Conservation (phyloP, 805 yeast species). For the Saturnispora sekii region DNA sequence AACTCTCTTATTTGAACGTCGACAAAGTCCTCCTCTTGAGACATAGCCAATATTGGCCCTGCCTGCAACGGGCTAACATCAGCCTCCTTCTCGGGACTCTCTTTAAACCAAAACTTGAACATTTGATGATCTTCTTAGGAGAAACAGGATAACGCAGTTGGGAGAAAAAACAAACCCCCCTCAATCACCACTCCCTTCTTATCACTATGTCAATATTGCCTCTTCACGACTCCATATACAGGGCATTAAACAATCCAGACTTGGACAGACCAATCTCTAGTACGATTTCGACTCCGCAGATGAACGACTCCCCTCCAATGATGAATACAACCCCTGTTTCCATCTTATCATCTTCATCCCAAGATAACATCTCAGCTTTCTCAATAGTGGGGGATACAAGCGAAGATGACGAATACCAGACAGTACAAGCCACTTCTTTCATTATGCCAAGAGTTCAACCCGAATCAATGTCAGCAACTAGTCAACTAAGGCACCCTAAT, state of each 20-base stretch:
- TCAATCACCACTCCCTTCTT: slow-evolving; percentile 2
- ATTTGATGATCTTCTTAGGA: neutral
- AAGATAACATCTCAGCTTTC: slow-evolving; percentile 5
- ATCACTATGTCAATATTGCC: slow-evolving; percentile 7
- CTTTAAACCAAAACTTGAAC: slow-evolving; percentile 5
- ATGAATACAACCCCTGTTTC: slow-evolving; percentile 4
- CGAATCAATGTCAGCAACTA: slow-evolving; percentile 5
- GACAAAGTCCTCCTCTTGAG: slow-evolving; percentile 33
- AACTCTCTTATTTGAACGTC: slow-evolving; percentile 37
- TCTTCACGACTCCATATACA: slow-evolving; percentile 7
- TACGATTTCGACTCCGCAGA: neutral
- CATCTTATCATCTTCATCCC: slow-evolving; percentile 6
- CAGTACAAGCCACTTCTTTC: slow-evolving; percentile 12
- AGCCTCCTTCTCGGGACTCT: neutral
- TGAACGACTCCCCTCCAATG: neutral
- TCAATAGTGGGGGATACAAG: neutral
- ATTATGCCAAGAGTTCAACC: slow-evolving; percentile 29
- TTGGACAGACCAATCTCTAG: slow-evolving; percentile 5
- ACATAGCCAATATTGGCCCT: slow-evolving; percentile 8
- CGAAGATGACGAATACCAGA: neutral
- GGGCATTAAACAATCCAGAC: slow-evolving; percentile 7
- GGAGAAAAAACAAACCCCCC: neutral
- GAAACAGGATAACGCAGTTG: too few species aligned
- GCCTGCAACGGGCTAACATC: neutral
- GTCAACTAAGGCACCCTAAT: neutral